Evolutionary conservation across 2,329 filamentous ascomycete genomes (phyloP).

Genomic region (Fusarium sp.): DNA sequence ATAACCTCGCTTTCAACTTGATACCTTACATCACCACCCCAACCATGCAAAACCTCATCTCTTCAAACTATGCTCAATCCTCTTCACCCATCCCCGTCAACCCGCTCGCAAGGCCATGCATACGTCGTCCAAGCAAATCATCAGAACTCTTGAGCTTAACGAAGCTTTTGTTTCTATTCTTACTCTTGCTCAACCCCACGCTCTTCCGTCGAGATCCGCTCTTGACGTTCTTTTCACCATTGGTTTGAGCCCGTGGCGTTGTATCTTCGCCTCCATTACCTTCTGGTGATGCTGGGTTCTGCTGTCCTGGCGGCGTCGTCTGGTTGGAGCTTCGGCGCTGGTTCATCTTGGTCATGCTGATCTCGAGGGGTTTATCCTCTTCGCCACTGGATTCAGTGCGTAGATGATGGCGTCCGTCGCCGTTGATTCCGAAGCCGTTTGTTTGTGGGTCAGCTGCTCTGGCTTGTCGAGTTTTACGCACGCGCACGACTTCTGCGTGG

Average conservation of each 20-base stretch:
- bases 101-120: slow-evolving; percentile 68
- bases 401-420: slow-evolving; percentile 47
- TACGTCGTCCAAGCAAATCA: slow-evolving; percentile 67
- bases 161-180: slow-evolving; percentile 61
- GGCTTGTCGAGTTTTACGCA: slow-evolving; percentile 42
- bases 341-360: slow-evolving; percentile 70
- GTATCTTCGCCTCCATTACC: slow-evolving; percentile 37
- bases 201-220: slow-evolving; percentile 42
- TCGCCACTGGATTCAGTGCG: slow-evolving; percentile 76
- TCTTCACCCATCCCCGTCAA: slow-evolving; percentile 64
- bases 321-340: slow-evolving; percentile 51
- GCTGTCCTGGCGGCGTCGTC: slow-evolving; percentile 21
- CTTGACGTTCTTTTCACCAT: slow-evolving; percentile 47
- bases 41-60: slow-evolving; percentile 20
- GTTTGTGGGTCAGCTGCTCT: slow-evolving; percentile 15
- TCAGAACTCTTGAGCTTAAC: slow-evolving; percentile 69
- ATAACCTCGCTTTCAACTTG: slow-evolving; percentile 28
- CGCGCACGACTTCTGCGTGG: slow-evolving; percentile 59
- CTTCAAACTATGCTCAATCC: slow-evolving; percentile 47
- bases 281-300: slow-evolving; percentile 24
- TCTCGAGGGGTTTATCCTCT: slow-evolving; percentile 86
- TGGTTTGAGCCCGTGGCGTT: slow-evolving; percentile 24
- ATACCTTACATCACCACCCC: slow-evolving; percentile 5
- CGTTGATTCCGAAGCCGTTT: slow-evolving; percentile 36
- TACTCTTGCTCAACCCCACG: slow-evolving; percentile 51